Evolutionary conservation across 345 rosid genomes (phyloP).

Genomic region (Triadica sebifera): DNA sequence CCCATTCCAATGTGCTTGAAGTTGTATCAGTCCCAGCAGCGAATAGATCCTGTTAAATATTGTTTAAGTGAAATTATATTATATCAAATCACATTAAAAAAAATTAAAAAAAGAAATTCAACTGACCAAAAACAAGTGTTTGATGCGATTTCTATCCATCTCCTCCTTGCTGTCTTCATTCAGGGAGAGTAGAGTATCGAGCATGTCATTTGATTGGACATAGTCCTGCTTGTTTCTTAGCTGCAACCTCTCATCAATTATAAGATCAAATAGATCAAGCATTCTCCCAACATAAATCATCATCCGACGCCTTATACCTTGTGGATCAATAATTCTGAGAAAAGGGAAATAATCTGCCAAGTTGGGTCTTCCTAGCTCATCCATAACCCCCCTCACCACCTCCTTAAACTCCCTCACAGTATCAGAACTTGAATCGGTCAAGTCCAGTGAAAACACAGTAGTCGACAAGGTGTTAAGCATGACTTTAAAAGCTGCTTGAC

Average conservation of each 20-base stretch:
- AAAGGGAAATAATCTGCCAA: constrained; percentile 44
- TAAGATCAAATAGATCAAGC: constrained; percentile 21
- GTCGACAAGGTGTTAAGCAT: constrained; percentile 38
- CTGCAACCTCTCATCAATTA: constrained; percentile 29
- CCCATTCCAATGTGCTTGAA: constrained; percentile 29
- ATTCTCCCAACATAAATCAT: constrained; percentile 8
- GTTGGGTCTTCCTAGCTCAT: constrained; percentile 40
- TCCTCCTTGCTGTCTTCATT: constrained; percentile 18
- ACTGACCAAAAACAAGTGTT: constrained; percentile 20
- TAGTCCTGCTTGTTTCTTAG: constrained; percentile 2
- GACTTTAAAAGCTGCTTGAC: constrained; percentile 41
- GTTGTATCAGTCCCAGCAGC: constrained; percentile 44
- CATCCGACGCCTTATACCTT: constrained; percentile 32
- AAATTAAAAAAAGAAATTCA: background rate
- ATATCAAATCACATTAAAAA: background rate
- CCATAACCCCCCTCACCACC: constrained; percentile 36
- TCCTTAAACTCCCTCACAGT: constrained; percentile 36
- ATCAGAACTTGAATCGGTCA: constrained; percentile 28
- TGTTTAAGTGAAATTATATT: background rate
- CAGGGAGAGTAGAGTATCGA: constrained; percentile 37
- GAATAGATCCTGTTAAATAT: constrained; percentile 35
- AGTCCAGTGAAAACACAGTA: constrained; percentile 42
- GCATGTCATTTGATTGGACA: constrained; percentile 22
- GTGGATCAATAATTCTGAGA: constrained; percentile 39
- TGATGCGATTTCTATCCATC: constrained; percentile 1